A percentile compares a stretch with the other conserved stretches of the same genome.
Evolutionary conservation across 2,329 filamentous ascomycete species (phyloP).

Genomic region (Metarhizium rileyi): DNA sequence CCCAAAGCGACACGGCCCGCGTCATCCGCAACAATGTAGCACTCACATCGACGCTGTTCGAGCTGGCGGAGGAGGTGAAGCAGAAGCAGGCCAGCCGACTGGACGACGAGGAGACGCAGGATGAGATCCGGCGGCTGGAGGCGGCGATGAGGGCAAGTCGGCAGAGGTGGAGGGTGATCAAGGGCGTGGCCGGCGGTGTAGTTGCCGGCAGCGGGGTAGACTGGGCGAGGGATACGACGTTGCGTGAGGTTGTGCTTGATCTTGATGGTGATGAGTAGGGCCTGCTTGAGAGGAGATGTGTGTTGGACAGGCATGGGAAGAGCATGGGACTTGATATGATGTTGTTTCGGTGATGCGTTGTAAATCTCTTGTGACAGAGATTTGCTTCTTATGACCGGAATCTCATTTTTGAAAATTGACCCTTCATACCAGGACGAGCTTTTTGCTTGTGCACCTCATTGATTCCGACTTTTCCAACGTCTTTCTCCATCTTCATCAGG

Average conservation of each 20-base stretch:
- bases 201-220: constrained; percentile 75
- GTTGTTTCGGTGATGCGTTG: too few relatives aligned
- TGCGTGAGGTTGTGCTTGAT: constrained; percentile 65
- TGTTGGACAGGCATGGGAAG: not conserved
- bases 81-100: constrained; percentile 43
- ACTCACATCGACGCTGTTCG: constrained; percentile 52
- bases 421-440: too few relatives aligned
- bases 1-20: constrained; percentile 48
- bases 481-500: too few relatives aligned
- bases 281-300: not conserved
- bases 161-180: constrained; percentile 63
- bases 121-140: constrained; percentile 50
- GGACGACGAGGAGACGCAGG: constrained; percentile 39
- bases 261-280: constrained; percentile 28
- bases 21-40: constrained; percentile 51
- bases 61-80: constrained; percentile 48
- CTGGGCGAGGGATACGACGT: constrained; percentile 61
- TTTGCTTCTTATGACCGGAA: too few relatives aligned
- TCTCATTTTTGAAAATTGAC: too few relatives aligned
- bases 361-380: too few relatives aligned
- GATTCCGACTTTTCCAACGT: too few relatives aligned
- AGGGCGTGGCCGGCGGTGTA: constrained; percentile 67
- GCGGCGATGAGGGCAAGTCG: constrained; percentile 50
- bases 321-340: not conserved
- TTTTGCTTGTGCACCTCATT: too few relatives aligned